Base-by-base conservation (phyloP, 176 grass and related monocot species). In the Aegilops speltoides region DNA sequence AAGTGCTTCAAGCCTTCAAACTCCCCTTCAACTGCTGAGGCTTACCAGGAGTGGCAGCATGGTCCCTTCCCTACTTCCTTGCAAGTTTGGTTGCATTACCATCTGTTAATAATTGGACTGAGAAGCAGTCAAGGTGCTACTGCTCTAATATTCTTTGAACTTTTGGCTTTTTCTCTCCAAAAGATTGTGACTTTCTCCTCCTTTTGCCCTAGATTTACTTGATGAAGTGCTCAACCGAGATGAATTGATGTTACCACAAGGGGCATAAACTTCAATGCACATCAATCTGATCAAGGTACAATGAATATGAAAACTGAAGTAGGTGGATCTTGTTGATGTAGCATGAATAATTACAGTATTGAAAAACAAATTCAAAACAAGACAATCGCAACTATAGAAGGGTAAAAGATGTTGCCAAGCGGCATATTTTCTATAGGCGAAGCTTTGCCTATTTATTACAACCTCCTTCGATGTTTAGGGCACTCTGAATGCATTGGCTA, bases 11-110 rank as follows among this genome's bases (percentile, higher is more conserved):
- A 59, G 56, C 56, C 56, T 59, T 59, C 65, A 73, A 79, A 75
- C 33, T 50, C 43, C 20, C 46, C 45, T 76, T 26, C 33, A 34
- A 38, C n/a, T 87, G 36, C 20, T 62, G 11, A 76, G 70, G 12
- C 45, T 87, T 79, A 76, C 45, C 68, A 81, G 77, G 62, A 76
- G 61, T 80, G 62, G 81, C 37, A 36, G 76, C 81, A 60, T 17
- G 76, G 89, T 80, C 81, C 89, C 80, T 0, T 0, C 38, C 38
- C 38, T 60, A 41, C 45, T 87, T 68, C 36, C 76, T 74, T 75
- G 45, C 32, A 83, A 28, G 56, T 79, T 75, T 78, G 24, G 33
- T 79, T 83, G 45, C 25, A 45, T 38, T 43, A 41, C 43, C 17
- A 79, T 25, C 41, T 15, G 12, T 24, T 83, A 76, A 81, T 56